Conservation (phyloP, 108 stramenopile genomes). For the Chaetoceros tenuissimus region DNA sequence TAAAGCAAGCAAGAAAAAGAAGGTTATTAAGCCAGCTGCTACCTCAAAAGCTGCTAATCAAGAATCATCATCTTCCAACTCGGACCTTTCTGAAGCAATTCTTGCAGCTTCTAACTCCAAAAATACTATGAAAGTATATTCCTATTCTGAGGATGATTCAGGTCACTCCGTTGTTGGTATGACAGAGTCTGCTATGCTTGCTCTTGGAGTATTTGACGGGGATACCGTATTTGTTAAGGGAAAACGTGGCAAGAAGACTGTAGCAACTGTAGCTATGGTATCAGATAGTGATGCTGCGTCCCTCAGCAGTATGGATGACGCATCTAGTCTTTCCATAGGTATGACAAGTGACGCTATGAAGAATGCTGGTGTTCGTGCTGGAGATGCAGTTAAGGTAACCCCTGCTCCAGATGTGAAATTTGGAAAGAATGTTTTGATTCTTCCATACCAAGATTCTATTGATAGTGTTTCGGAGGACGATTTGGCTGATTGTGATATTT, state of each 20-base stretch:
- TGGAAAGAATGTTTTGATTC: conserved; percentile 72
- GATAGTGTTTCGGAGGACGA: conserved; percentile 26
- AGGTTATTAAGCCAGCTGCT: neutral
- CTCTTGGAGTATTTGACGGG: conserved; percentile 79
- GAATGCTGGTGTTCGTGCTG: conserved; percentile 78
- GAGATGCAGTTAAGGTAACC: conserved; percentile 62
- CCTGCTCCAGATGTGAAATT: conserved; percentile 84
- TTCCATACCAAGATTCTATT: conserved; percentile 61
- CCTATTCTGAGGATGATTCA: conserved; percentile 45
- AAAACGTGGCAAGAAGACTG: conserved; percentile 70
- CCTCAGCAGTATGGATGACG: conserved; percentile 18
- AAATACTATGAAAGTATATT: conserved; percentile 65
- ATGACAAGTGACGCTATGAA: conserved; percentile 79
- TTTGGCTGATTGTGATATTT: conserved; percentile 37
- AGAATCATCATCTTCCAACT: conserved; percentile 1
- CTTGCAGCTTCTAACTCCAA: conserved; percentile 30
- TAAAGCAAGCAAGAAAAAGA: conserved; percentile 1
- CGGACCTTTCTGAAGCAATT: conserved; percentile 61
- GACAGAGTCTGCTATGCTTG: conserved; percentile 61
- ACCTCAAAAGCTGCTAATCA: neutral
- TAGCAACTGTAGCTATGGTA: conserved; percentile 68
- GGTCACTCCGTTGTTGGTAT: conserved; percentile 80
- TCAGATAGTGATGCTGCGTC: conserved; percentile 46
- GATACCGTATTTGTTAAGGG: conserved; percentile 81
- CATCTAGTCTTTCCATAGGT: conserved; percentile 33